A percentile compares a stretch with the other conserved stretches of the same genome.
Evolutionary conservation across 768 basidiomycete species (phyloP).

Genomic region (Boletales sp.): DNA sequence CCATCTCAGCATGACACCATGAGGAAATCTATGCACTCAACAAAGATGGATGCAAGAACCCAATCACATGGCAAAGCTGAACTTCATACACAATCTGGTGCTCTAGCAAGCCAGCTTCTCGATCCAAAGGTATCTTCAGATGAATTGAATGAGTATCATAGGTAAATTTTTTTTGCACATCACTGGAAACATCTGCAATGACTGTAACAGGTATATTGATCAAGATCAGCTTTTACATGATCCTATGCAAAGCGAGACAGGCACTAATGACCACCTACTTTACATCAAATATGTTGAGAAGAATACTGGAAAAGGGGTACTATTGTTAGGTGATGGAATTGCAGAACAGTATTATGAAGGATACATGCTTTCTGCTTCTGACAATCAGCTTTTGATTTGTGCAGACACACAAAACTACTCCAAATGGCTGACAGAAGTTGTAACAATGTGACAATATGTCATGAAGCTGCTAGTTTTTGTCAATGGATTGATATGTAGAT

Average conservation of each 20-base stretch:
- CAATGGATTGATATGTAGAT: too few species aligned
- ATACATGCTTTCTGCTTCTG: slow-evolving; percentile 15
- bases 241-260: slow-evolving; percentile 50
- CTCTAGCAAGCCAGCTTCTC: slow-evolving; percentile 54
- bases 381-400: background rate
- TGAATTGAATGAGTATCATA: slow-evolving; percentile 72
- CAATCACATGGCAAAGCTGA: slow-evolving; percentile 27
- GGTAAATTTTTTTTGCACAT: slow-evolving; percentile 36
- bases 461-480: too few species aligned
- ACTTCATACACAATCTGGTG: slow-evolving; percentile 40
- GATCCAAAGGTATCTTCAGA: slow-evolving; percentile 59
- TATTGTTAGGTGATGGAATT: slow-evolving; percentile 6
- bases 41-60: slow-evolving; percentile 22
- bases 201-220: slow-evolving; percentile 58
- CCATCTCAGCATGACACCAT: slow-evolving; percentile 39
- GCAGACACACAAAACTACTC: slow-evolving; percentile 15
- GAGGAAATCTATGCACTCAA: slow-evolving; percentile 36
- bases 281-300: slow-evolving; percentile 53
- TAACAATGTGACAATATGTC: background rate
- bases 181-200: background rate
- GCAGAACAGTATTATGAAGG: slow-evolving; percentile 15
- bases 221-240: slow-evolving; percentile 66
- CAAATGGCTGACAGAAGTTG: slow-evolving; percentile 19
- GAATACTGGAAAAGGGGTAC: slow-evolving; percentile 19
- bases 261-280: slow-evolving; percentile 54